Base-by-base conservation (phyloP, 1,139 yeast species). In the Kodamaea suecica region DNA sequence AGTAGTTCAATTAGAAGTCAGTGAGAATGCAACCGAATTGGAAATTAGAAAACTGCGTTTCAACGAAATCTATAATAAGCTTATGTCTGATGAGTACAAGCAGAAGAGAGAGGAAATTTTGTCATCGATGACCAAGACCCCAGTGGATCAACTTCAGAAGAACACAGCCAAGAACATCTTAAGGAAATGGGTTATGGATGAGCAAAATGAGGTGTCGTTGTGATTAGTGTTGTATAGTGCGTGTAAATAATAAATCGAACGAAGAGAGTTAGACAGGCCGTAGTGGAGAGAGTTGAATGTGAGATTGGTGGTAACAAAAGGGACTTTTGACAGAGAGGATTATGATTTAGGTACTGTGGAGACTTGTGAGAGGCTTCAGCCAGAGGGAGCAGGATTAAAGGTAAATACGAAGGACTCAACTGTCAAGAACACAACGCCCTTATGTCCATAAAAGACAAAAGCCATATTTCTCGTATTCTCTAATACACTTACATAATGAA, bases 161-260 rank as follows among this genome's bases (percentile, higher is more conserved):
- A 66, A 64, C 49, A 70, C 74, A 11, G 70, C 62, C 44, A 78
- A 75, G 59, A 78, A 78, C 50, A 53, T 76, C 33, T 49, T 77
- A 45, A 66, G 79, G 49, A 77, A 76, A 53, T 73, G 64, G 48
- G 55, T 76, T 12, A 53, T 68, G 48, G 55, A 69, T 38, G 59
- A 61, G 3, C 51, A 50, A 29, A 68, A 69, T 46, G 62, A 59
- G 39, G 53, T 61, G 42, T 73, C 21, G 6, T 9, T 19, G 6
- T 19, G 21, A 19, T n/a, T n/a, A n/a, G 23, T 7, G 23, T 10
- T 7, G 10, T 7, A 19, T 19, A 7, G 23, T 19, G 23, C 7
- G 23, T 19, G 23, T 10, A 19, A 19, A 7, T 7, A 19, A 10
- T 10, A 19, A 19, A 10, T 19, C 9, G 10, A 19, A 19, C 23